Conservation (phyloP, 495 filamentous ascomycete species). For the Lasiosphaeria ovina region DNA sequence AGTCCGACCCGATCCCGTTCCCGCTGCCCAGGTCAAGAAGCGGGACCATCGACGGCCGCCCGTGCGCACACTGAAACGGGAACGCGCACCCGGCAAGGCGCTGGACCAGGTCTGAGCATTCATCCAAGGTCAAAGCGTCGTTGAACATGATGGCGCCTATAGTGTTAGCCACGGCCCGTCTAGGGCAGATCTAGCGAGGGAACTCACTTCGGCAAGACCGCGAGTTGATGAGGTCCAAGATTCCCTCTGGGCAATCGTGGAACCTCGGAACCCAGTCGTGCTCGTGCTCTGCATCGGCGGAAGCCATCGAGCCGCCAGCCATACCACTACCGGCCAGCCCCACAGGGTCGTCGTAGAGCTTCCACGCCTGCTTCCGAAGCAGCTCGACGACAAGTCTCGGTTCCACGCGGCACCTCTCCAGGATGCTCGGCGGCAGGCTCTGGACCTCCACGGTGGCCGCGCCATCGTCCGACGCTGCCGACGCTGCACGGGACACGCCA, state of each 20-base stretch:
- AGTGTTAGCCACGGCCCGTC: conserved; percentile 4
- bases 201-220: conserved; percentile 73
- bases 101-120: conserved; percentile 64
- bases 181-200: not conserved
- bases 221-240: conserved; percentile 87
- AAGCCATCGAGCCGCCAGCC: not conserved
- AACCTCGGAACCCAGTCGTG: conserved; percentile 57
- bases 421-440: conserved; percentile 66
- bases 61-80: conserved; percentile 93
- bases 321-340: not conserved
- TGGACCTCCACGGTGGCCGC: conserved; percentile 45
- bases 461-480: not conserved
- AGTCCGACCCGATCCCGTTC: conserved; percentile 1
- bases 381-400: conserved; percentile 66
- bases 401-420: conserved; percentile 71
- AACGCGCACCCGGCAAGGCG: conserved; percentile 69
- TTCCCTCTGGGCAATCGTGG: conserved; percentile 66
- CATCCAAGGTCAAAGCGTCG: conserved; percentile 61
- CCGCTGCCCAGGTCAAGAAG: conserved; percentile 55
- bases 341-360: conserved; percentile 32
- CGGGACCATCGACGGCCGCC: conserved; percentile 74
- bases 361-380: conserved; percentile 74
- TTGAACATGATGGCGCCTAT: conserved; percentile 93
- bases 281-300: conserved; percentile 10
- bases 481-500: conserved; percentile 24